Conservation (phyloP, 169 alveolate species). For the Neospora caninum region DNA sequence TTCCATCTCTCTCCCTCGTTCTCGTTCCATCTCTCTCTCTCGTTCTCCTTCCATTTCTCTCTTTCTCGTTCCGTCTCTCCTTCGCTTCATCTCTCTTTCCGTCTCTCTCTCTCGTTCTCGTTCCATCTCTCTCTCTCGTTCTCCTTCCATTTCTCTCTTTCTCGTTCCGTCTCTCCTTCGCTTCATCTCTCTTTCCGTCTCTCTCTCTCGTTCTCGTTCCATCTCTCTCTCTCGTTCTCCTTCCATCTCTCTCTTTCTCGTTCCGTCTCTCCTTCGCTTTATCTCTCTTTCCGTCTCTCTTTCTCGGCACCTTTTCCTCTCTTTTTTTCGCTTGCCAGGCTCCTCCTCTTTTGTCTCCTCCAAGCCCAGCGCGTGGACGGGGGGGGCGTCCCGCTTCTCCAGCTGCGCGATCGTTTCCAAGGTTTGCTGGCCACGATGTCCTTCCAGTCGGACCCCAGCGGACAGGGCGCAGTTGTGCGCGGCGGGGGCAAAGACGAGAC, state of each 20-base stretch:
- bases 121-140: not conserved
- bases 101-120: not conserved
- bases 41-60: not conserved
- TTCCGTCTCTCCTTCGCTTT: too few relatives aligned
- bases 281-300: not conserved
- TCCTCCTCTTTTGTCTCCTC: not conserved
- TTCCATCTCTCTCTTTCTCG: not conserved
- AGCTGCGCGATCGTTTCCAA: not conserved
- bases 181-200: not conserved
- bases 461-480: not conserved
- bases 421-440: not conserved
- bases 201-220: too few relatives aligned
- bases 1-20: too few relatives aligned
- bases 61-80: too few relatives aligned
- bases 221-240: not conserved
- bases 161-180: not conserved
- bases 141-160: not conserved
- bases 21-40: not conserved
- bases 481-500: not conserved
- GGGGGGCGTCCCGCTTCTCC: not conserved
- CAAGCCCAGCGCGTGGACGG: slow-evolving; percentile 39
- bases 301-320: not conserved
- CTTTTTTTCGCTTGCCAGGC: not conserved
- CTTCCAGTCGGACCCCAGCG: not conserved
- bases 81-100: too few relatives aligned